Evolutionary conservation across 306 rosid genomes (phyloP), one percentile per base, ranked within the genome.

Genomic region (Hippophae rhamnoides): DNA sequence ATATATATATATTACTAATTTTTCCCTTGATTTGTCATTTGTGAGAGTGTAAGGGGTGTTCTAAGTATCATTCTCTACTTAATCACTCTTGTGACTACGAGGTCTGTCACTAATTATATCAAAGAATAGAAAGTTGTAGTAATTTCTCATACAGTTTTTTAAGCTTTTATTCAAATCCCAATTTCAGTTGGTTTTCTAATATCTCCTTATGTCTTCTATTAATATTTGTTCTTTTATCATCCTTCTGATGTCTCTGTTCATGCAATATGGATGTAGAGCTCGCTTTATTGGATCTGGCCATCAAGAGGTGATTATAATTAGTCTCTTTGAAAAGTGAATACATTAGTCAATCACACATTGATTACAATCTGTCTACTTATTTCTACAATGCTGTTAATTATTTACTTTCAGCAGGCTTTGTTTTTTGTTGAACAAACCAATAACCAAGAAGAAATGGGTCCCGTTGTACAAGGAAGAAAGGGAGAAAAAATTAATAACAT

Each of bases 201-300:
- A 13, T 10, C 9, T 10, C 42, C 64, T 41, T 13, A 73, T 74
- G 76, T 70, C 72, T 3, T 49, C 53, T 23, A 56, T 43, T 18
- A 31, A 31, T 31, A 49, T 59, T 11, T 75, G 14, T 26, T 67
- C 41, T 51, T 14, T 72, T 43, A 53, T 75, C 50, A 57, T 73
- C 63, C 9, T 61, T 51, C 59, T 69, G 41, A 40, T 84, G 71
- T 72, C 25, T 38, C 52, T 74, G 70, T 75, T 73, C 45, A 73
- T 70, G 65, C 62, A 59, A 50, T 13, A n/a, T 54, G 53, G 9
- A 12, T 65, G 75, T 61, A 51, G 54, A 60, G 79, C 82, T 78
- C 90, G 82, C 9, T 59, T 54, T 56, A 64, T 82, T 41, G 68
- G 40, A 26, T 56, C 31, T 46, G 38, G 18, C 67, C 66, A 57